phyloP scores from a whole-genome alignment of 495 filamentous ascomycete genomes.

The Lophiostoma macrostomum region DNA sequence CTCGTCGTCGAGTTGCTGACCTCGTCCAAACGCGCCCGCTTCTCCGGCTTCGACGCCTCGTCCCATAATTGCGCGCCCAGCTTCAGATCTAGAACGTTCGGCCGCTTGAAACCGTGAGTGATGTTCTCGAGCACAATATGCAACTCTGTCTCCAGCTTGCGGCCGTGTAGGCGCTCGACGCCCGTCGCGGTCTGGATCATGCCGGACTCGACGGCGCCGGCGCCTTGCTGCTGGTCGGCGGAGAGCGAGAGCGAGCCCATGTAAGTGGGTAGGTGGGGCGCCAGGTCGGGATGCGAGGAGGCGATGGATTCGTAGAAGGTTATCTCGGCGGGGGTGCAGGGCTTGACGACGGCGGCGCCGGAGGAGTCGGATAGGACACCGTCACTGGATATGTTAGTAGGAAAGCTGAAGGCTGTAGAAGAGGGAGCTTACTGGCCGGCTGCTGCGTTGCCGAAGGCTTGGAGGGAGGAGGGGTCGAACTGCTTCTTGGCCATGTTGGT shows the following conservation, averaged over 20 bases:
- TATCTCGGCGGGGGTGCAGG: constrained; percentile 82
- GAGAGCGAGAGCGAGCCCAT: constrained; percentile 69
- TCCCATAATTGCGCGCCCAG: constrained; percentile 85
- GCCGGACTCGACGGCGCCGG: constrained; percentile 20
- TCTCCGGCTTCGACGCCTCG: constrained; percentile 71
- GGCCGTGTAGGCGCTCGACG: constrained; percentile 43
- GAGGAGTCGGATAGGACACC: constrained; percentile 84
- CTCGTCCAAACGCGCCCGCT: constrained; percentile 74
- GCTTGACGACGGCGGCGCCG: constrained; percentile 89
- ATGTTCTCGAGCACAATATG: constrained; percentile 88
- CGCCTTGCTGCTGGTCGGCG: constrained; percentile 6
- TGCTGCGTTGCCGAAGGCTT: constrained; percentile 75
- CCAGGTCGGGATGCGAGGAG: constrained; percentile 64
- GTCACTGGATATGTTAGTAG: constrained; percentile 56
- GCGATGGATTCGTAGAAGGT: constrained; percentile 83
- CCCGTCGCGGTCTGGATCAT: constrained; percentile 44
- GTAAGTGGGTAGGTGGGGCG: constrained; percentile 77
- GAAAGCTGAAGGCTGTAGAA: neutral
- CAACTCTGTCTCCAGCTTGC: constrained; percentile 57
- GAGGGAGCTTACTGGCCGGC: constrained; percentile 82
- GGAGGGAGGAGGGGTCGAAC: constrained; percentile 46
- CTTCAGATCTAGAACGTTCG: constrained; percentile 95
- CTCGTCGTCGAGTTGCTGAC: constrained; percentile 78
- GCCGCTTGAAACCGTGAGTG: constrained; percentile 72
- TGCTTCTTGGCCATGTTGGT: constrained; percentile 16